A percentile compares a stretch with the other conserved stretches of the same genome.
These are phyloP conservation scores for Diaporthe citrichinensis DNA, from an alignment of 2,329 filamentous ascomycete genomes.

Conservation along the genomic window DNA sequence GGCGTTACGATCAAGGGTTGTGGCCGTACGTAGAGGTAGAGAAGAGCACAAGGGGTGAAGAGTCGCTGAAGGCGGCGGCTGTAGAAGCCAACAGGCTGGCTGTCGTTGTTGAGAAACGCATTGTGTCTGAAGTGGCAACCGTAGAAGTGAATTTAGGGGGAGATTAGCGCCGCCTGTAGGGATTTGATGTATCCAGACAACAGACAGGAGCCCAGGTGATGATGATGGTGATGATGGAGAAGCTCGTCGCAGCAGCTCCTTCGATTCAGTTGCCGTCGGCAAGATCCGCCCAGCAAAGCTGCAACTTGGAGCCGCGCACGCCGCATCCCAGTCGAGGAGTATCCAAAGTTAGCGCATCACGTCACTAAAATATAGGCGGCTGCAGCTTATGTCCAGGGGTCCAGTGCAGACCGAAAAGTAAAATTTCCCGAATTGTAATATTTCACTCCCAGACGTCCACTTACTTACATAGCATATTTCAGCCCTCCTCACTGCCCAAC, in stretches of 20 bases:
- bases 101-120: conserved; percentile 69
- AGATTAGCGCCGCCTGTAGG: background rate
- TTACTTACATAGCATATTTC: background rate
- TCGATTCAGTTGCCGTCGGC: conserved; percentile 39
- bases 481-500: conserved; percentile 34
- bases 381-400: conserved; percentile 42
- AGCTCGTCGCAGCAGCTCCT: conserved; percentile 34
- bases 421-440: conserved; percentile 25
- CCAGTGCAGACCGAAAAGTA: conserved; percentile 29
- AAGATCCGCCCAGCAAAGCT: conserved; percentile 35
- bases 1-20: background rate
- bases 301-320: conserved; percentile 26
- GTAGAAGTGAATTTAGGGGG: background rate
- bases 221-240: conserved; percentile 34
- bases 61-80: conserved; percentile 83
- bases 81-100: conserved; percentile 69
- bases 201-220: conserved; percentile 14
- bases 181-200: background rate
- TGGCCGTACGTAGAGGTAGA: conserved; percentile 82
- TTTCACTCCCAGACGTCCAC: background rate
- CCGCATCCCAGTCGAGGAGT: conserved; percentile 17
- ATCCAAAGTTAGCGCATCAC: conserved; percentile 36
- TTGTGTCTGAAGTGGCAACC: conserved; percentile 52
- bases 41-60: conserved; percentile 90
- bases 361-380: conserved; percentile 39